These are phyloP conservation scores for Wickerhamomyces sp. DNA, from an alignment of 1,139 yeast species.

Conservation along the genomic window DNA sequence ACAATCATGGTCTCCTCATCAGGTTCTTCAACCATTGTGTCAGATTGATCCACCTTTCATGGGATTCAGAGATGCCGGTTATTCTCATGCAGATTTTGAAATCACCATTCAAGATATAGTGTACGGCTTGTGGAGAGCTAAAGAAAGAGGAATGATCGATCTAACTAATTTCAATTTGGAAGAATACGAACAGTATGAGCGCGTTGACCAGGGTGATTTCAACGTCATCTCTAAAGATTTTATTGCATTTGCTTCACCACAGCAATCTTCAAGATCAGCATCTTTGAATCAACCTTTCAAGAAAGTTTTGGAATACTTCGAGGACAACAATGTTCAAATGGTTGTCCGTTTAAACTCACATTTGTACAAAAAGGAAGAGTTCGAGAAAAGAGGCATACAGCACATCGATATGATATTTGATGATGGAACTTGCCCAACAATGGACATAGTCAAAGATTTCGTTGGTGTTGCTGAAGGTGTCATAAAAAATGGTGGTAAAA, in stretches of 20 bases:
- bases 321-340: constrained; percentile 68
- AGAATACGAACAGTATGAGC: constrained; percentile 88
- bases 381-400: constrained; percentile 76
- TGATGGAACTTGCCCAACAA: constrained; percentile 96
- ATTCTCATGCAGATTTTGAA: constrained; percentile 90
- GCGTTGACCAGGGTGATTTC: constrained; percentile 96
- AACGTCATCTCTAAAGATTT: constrained; percentile 89
- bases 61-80: constrained; percentile 96
- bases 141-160: constrained; percentile 85
- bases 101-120: constrained; percentile 91
- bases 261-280: constrained; percentile 46
- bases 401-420: constrained; percentile 95
- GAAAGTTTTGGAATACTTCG: constrained; percentile 75
- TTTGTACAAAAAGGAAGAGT: constrained; percentile 78
- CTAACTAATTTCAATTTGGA: constrained; percentile 85
- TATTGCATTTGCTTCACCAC: constrained; percentile 97
- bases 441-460: constrained; percentile 87
- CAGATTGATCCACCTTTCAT: constrained; percentile 92
- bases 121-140: constrained; percentile 98
- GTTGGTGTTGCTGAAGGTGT: constrained; percentile 94
- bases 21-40: constrained; percentile 89
- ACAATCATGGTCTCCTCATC: constrained; percentile 98
- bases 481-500: constrained; percentile 77
- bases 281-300: constrained; percentile 65
- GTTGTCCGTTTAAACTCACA: constrained; percentile 92